Evolutionary conservation across 163 green algal species (phyloP), one percentile per base, ranked within the genome.

Genomic region (Scenedesmus sp.): DNA sequence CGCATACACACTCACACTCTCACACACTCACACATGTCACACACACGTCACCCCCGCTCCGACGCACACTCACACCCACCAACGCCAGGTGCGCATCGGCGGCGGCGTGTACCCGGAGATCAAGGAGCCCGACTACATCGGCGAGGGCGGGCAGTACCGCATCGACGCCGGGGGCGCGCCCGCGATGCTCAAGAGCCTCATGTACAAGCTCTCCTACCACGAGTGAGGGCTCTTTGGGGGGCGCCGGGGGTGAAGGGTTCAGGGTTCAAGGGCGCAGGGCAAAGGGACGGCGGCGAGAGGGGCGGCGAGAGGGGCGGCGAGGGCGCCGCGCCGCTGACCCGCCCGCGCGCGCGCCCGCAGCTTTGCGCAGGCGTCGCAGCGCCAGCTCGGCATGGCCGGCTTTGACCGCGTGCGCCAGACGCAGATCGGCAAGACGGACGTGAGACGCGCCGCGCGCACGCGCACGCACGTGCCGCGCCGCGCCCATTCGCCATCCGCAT

Each of bases 171-270:
- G 79, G n/a, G 93, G 86, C 29, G 83, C 86, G 31, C 89, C 89
- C 67, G 89, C 88, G 13, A 91, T 98, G 90, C 80, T 94, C 74
- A 92, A 97, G 78, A 91, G 80, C 67, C 84, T 97, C 64, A 97
- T 98, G 91, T 98, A 97, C 90, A 94, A 95, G 84, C 91, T 98
- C 63, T 95, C 83, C 9, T 98, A 98, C 88, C 95, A 98, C 82
- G 88, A 84, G 85, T 92, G 63, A 84, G 84, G 9, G 53, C 53
- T n/a, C n/a, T n/a, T n/a, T n/a, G n/a, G n/a, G n/a, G n/a, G n/a
- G n/a, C n/a, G n/a, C n/a, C n/a, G n/a, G n/a, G n/a, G n/a, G n/a
- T n/a, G n/a, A n/a, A n/a, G n/a, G n/a, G n/a, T n/a, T n/a, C n/a
- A n/a, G n/a, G n/a, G n/a, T n/a, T n/a, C n/a, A n/a, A n/a, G n/a